Percentiles rank a stretch among this genome's conserved stretches.
These are phyloP conservation scores for Cnidoscolus chayamansa DNA, from an alignment of 441 rosid species.

Conservation along the genomic window DNA sequence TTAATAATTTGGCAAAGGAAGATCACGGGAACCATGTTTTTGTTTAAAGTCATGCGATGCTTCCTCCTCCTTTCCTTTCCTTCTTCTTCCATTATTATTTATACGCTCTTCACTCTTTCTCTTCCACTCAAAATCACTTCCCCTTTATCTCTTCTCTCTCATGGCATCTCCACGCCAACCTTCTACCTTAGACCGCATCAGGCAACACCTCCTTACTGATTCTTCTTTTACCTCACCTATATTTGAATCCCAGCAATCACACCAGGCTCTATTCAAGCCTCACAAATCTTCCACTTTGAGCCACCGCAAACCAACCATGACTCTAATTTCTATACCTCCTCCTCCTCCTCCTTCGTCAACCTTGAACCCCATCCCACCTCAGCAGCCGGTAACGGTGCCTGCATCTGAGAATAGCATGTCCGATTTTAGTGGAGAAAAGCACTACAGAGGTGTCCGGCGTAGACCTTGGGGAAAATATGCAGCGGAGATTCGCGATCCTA, in stretches of 20 bases:
- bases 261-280: slow-evolving; percentile 20
- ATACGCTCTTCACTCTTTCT: slow-evolving; percentile 14
- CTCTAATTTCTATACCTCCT: slow-evolving; percentile 47
- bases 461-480: slow-evolving; percentile 97
- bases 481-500: slow-evolving; percentile 92
- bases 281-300: slow-evolving; percentile 40
- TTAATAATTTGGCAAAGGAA: no score
- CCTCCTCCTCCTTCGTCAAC: slow-evolving; percentile 39
- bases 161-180: slow-evolving; percentile 38
- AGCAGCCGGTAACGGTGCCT: slow-evolving; percentile 9
- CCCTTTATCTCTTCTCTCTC: not conserved
- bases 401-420: not conserved
- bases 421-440: slow-evolving; percentile 28
- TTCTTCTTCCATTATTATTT: slow-evolving; percentile 14
- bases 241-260: not conserved
- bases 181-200: slow-evolving; percentile 52
- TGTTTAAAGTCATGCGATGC: no score
- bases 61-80: no score
- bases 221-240: no score
- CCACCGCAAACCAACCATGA: slow-evolving; percentile 58
- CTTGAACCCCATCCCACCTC: not conserved
- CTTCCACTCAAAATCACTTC: slow-evolving; percentile 33
- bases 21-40: no score
- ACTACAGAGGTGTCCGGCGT: slow-evolving; percentile 86
- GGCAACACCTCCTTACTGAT: slow-evolving; percentile 56